Conservation (phyloP, 2,329 filamentous ascomycete genomes). For the Phyllosticta citribraziliensis region DNA sequence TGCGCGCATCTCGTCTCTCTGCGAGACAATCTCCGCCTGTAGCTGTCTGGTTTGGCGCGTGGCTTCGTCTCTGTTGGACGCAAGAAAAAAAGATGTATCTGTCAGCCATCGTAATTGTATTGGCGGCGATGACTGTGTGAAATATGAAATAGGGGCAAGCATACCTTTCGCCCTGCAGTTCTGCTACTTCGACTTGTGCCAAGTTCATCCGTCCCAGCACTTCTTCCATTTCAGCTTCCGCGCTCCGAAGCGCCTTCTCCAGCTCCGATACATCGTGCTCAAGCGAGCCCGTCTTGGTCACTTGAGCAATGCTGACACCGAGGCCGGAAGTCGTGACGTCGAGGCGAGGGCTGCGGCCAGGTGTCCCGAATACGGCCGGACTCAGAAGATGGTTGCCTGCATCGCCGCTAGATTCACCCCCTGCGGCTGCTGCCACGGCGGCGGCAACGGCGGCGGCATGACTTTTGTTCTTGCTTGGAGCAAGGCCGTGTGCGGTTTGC, state of each 20-base stretch:
- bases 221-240: constrained; percentile 74
- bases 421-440: background rate
- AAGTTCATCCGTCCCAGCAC: constrained; percentile 74
- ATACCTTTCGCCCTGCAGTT: constrained; percentile 59
- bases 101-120: background rate
- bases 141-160: constrained; percentile 12
- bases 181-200: constrained; percentile 73
- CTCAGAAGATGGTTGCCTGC: constrained; percentile 12
- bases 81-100: constrained; percentile 12
- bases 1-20: constrained; percentile 50
- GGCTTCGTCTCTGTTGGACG: constrained; percentile 52
- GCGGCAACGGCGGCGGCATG: background rate
- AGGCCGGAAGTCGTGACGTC: constrained; percentile 53
- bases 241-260: constrained; percentile 66
- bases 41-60: constrained; percentile 60
- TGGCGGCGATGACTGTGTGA: background rate
- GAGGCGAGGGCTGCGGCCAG: constrained; percentile 52
- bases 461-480: constrained; percentile 12
- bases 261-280: constrained; percentile 74
- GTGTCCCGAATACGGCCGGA: constrained; percentile 38
- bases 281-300: constrained; percentile 63
- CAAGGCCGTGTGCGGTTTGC: constrained; percentile 30
- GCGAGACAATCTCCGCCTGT: constrained; percentile 55
- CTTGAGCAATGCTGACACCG: constrained; percentile 53
- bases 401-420: background rate